These are phyloP conservation scores for Aphanomyces stellatus DNA, from an alignment of 352 stramenopile genomes.

Conservation along the genomic window DNA sequence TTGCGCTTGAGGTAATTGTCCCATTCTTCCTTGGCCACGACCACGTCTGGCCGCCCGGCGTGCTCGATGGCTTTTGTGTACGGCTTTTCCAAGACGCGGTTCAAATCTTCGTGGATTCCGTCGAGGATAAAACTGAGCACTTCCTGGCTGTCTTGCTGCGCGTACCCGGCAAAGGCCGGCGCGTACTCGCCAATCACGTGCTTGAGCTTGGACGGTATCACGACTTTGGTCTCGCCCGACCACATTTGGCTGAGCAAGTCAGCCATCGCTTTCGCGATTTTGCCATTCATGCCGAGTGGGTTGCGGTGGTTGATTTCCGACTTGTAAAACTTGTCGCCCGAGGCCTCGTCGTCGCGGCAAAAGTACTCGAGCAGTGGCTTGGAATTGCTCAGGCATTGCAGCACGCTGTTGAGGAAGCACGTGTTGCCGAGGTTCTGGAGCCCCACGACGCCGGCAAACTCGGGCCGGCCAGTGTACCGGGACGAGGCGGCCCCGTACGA, in stretches of 20 bases:
- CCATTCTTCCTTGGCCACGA: constrained; percentile 74
- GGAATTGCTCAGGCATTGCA: constrained; percentile 93
- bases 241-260: constrained; percentile 92
- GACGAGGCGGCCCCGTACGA: constrained; percentile 24
- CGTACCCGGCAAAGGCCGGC: constrained; percentile 82
- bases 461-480: constrained; percentile 38
- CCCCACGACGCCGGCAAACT: constrained; percentile 57
- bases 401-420: constrained; percentile 83
- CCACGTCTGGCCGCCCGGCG: constrained; percentile 53
- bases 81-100: constrained; percentile 76
- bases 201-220: constrained; percentile 72
- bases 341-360: constrained; percentile 58
- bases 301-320: constrained; percentile 94
- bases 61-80: constrained; percentile 62
- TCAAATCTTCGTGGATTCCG: constrained; percentile 88
- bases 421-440: constrained; percentile 71
- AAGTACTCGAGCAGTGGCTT: constrained; percentile 91
- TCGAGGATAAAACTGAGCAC: constrained; percentile 90
- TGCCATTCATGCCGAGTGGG: constrained; percentile 87
- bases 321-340: constrained; percentile 30
- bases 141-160: constrained; percentile 89
- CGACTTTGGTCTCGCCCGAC: constrained; percentile 79
- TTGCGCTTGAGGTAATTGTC: constrained; percentile 84
- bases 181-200: constrained; percentile 78
- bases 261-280: constrained; percentile 91